These are phyloP conservation scores for Colletotrichum magnum DNA, from an alignment of 2,329 filamentous ascomycete genomes.

Conservation along the genomic window DNA sequence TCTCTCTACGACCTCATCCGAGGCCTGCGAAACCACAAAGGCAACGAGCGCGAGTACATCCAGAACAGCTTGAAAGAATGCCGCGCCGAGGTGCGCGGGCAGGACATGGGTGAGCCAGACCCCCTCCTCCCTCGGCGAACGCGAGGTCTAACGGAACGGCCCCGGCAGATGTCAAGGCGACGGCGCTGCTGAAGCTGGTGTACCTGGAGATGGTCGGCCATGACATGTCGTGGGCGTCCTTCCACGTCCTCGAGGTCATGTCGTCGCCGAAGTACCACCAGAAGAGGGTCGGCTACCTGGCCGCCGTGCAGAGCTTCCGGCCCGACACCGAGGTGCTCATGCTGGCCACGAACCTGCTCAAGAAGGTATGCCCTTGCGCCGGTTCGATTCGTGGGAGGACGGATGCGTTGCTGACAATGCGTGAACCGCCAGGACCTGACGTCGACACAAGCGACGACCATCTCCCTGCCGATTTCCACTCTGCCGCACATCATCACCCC, in stretches of 20 bases:
- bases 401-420: conserved; percentile 15
- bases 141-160: conserved; percentile 30
- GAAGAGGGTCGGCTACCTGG: conserved; percentile 95
- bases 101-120: conserved; percentile 84
- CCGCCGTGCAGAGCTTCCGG: conserved; percentile 95
- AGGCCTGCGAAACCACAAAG: conserved; percentile 95
- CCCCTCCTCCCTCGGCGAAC: background rate
- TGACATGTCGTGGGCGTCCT: conserved; percentile 99
- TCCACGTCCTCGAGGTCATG: conserved; percentile 99
- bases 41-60: conserved; percentile 95
- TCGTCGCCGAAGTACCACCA: conserved; percentile 94
- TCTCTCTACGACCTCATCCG: conserved; percentile 98
- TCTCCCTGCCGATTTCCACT: conserved; percentile 88
- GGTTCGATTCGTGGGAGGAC: background rate
- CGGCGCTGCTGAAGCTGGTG: conserved; percentile 92
- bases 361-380: conserved; percentile 74
- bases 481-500: conserved; percentile 97
- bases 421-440: conserved; percentile 74
- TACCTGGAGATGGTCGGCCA: conserved; percentile 99
- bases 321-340: conserved; percentile 97
- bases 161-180: conserved; percentile 88
- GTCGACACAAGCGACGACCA: conserved; percentile 79
- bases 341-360: conserved; percentile 95
- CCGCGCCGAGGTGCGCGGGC: conserved; percentile 88
- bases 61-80: conserved; percentile 96